phyloP scores from a whole-genome alignment of 2,329 filamentous ascomycete species.

The Aspergillus sp. region DNA sequence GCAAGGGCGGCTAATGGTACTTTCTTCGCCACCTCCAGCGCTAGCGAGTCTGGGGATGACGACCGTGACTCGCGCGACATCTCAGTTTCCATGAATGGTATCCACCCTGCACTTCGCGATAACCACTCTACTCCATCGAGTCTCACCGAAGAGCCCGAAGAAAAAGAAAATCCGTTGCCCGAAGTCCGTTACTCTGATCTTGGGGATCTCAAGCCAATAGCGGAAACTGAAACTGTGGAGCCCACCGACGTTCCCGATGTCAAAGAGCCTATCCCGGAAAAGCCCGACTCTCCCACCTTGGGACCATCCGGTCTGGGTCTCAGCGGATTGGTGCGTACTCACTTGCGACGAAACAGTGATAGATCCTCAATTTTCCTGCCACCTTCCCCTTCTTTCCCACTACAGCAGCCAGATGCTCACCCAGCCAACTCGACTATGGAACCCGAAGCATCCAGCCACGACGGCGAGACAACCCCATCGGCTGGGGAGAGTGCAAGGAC shows the following conservation, averaged over 20 bases:
- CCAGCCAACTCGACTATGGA: conserved; percentile 10
- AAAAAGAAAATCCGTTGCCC: conserved; percentile 17
- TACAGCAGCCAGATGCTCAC: conserved; percentile 25
- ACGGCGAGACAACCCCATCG: no score
- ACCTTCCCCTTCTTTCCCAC: conserved; percentile 34
- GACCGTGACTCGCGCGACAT: conserved; percentile 18
- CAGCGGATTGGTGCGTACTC: conserved; percentile 76
- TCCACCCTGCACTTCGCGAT: conserved; percentile 33
- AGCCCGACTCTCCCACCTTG: conserved; percentile 72
- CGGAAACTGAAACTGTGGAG: conserved; percentile 25
- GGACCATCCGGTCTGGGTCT: conserved; percentile 61
- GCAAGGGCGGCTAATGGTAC: conserved; percentile 16
- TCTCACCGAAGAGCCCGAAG: conserved; percentile 22
- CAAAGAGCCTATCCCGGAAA: conserved; percentile 15
- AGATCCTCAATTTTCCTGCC: conserved; percentile 71
- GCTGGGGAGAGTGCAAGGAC: neutral
- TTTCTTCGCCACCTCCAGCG: conserved; percentile 32
- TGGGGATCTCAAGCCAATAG: conserved; percentile 36
- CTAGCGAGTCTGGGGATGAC: conserved; percentile 36
- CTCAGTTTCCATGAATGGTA: conserved; percentile 25
- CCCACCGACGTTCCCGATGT: neutral
- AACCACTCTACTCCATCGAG: conserved; percentile 27
- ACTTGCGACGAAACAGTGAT: conserved; percentile 76
- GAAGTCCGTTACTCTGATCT: conserved; percentile 35
- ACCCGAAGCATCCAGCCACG: no score